Evolutionary conservation across 441 rosid genomes (phyloP).

Genomic region (Adansonia grandidieri): DNA sequence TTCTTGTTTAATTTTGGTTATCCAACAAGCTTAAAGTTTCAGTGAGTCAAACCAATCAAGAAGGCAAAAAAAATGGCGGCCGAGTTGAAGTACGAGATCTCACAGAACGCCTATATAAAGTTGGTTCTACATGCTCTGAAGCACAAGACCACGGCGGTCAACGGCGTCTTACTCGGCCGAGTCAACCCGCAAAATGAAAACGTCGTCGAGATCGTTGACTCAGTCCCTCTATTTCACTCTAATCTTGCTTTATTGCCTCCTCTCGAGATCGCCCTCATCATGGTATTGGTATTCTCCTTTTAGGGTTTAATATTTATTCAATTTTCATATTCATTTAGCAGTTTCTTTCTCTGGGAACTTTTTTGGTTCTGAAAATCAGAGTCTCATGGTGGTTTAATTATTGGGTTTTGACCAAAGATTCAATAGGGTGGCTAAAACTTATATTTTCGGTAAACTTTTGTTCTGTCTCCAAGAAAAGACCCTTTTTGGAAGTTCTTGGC

Average conservation of each 20-base stretch:
- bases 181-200: slow-evolving; percentile 47
- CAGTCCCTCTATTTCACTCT: slow-evolving; percentile 93
- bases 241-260: slow-evolving; percentile 87
- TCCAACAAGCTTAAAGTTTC: not conserved
- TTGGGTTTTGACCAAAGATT: not conserved
- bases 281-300: slow-evolving; percentile 44
- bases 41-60: no score
- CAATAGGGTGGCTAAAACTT: not conserved
- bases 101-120: slow-evolving; percentile 86
- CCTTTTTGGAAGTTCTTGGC: not conserved
- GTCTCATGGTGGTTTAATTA: not conserved
- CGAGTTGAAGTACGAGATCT: slow-evolving; percentile 64
- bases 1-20: not conserved
- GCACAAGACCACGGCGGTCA: slow-evolving; percentile 78
- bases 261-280: slow-evolving; percentile 88
- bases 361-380: not conserved
- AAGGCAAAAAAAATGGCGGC: no score
- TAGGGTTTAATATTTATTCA: not conserved
- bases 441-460: not conserved
- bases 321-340: not conserved
- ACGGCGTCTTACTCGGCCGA: slow-evolving; percentile 78
- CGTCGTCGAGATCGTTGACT: slow-evolving; percentile 69
- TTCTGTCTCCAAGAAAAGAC: not conserved
- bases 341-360: not conserved
- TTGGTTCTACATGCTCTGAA: slow-evolving; percentile 84